Percentiles rank a stretch among this genome's conserved stretches.
These are phyloP conservation scores for Tolypocladium sp. DNA, from an alignment of 2,329 filamentous ascomycete species.

Conservation along the genomic window DNA sequence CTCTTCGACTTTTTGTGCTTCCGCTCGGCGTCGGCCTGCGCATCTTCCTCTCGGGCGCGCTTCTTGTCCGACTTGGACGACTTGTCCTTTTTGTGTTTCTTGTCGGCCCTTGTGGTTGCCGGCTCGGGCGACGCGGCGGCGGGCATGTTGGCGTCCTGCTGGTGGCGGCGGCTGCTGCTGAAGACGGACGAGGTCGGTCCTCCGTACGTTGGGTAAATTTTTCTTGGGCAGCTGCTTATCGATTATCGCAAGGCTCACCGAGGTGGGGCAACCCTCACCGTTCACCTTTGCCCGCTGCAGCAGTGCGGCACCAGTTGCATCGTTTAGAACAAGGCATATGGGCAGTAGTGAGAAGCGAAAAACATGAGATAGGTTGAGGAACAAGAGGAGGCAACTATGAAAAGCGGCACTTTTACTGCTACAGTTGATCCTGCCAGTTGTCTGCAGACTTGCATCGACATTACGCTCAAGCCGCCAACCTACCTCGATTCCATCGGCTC, in stretches of 20 bases:
- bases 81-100: slow-evolving; percentile 28
- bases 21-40: slow-evolving; percentile 27
- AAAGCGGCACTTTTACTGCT: background rate
- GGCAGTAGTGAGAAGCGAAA: too few species aligned
- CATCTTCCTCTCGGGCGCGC: slow-evolving; percentile 34
- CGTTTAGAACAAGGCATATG: background rate
- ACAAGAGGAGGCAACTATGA: background rate
- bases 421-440: background rate
- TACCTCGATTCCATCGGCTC: background rate
- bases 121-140: slow-evolving; percentile 21
- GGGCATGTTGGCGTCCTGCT: slow-evolving; percentile 18
- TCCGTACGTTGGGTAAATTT: background rate
- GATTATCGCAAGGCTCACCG: slow-evolving; percentile 3
- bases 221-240: slow-evolving; percentile 4
- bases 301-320: background rate
- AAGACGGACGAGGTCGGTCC: slow-evolving; percentile 1
- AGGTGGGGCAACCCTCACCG: background rate
- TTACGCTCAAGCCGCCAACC: background rate
- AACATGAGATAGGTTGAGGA: background rate
- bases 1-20: slow-evolving; percentile 43
- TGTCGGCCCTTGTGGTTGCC: slow-evolving; percentile 22
- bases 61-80: slow-evolving; percentile 30
- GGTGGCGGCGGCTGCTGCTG: slow-evolving; percentile 4
- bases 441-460: background rate
- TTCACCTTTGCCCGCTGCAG: background rate